Evolutionary conservation across 345 rosid genomes (phyloP).

Genomic region (Reutealis trisperma): DNA sequence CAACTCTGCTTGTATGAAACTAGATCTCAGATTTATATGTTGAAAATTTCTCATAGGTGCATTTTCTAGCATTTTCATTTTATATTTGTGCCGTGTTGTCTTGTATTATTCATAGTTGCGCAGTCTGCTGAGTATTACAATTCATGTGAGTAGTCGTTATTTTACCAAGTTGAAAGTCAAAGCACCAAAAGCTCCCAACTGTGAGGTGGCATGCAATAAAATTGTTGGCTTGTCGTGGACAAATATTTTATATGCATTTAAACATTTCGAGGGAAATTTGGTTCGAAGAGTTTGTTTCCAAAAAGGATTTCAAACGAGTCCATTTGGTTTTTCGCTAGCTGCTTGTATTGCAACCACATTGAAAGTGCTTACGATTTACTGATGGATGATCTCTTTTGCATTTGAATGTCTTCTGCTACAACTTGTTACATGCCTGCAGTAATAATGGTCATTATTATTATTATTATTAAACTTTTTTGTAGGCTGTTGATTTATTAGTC

Average conservation of each 20-base stretch:
- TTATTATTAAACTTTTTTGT: neutral
- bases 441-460: no score
- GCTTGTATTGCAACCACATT: neutral
- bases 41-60: constrained; percentile 9
- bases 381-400: neutral
- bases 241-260: neutral
- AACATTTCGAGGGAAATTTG: neutral
- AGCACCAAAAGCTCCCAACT: neutral
- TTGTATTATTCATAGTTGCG: constrained; percentile 20
- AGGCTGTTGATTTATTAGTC: neutral
- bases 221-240: neutral
- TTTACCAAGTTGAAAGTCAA: constrained; percentile 17
- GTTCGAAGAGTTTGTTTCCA: neutral
- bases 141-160: constrained; percentile 16
- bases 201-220: neutral
- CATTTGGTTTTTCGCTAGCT: neutral
- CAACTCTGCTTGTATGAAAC: constrained; percentile 33
- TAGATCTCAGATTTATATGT: constrained; percentile 17
- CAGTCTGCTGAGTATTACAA: constrained; percentile 7
- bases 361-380: neutral
- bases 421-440: neutral
- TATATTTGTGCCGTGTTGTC: neutral
- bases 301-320: neutral
- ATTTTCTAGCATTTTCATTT: constrained; percentile 2
- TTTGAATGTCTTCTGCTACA: neutral